A percentile compares a stretch with the other conserved stretches of the same genome.
phyloP scores from a whole-genome alignment of 2,329 filamentous ascomycete species.

The Fusarium camptoceras region DNA sequence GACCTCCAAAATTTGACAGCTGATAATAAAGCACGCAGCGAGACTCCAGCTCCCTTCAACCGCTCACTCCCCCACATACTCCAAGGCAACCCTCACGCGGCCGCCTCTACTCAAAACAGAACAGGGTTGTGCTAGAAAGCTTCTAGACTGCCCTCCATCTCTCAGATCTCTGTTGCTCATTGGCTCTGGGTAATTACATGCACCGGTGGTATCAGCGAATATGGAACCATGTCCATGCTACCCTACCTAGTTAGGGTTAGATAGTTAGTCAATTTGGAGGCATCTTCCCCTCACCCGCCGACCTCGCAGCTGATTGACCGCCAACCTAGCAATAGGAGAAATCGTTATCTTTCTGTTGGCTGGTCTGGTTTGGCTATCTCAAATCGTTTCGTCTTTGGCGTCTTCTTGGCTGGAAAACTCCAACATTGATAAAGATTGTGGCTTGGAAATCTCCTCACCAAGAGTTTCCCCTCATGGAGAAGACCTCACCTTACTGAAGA shows the following conservation, averaged over 20 bases:
- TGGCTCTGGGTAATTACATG: conserved; percentile 20
- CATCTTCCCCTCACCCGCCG: conserved; percentile 22
- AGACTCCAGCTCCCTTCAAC: conserved; percentile 1
- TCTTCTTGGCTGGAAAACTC: conserved; percentile 39
- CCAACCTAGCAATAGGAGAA: conserved; percentile 3
- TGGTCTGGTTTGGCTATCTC: background rate
- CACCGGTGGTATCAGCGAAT: conserved; percentile 21
- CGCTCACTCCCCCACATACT: conserved; percentile 21
- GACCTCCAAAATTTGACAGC: conserved; percentile 4
- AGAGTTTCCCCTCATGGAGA: conserved; percentile 31
- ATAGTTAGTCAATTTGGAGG: conserved; percentile 27
- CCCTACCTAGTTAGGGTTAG: background rate
- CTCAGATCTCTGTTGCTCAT: conserved; percentile 12
- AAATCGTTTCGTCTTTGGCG: conserved; percentile 33
- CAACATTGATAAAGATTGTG: conserved; percentile 23
- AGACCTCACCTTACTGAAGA: conserved; percentile 7
- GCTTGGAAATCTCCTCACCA: conserved; percentile 27
- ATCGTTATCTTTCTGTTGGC: conserved; percentile 25
- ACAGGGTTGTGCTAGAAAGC: conserved; percentile 42
- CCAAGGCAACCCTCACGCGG: conserved; percentile 6
- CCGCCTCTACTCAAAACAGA: background rate
- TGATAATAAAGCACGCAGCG: too few species aligned
- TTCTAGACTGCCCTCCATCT: conserved; percentile 41
- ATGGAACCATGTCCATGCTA: conserved; percentile 12
- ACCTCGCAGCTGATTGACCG: conserved; percentile 14